These are phyloP conservation scores for Inga leiocalycina DNA, from an alignment of 306 rosid genomes.

Conservation along the genomic window DNA sequence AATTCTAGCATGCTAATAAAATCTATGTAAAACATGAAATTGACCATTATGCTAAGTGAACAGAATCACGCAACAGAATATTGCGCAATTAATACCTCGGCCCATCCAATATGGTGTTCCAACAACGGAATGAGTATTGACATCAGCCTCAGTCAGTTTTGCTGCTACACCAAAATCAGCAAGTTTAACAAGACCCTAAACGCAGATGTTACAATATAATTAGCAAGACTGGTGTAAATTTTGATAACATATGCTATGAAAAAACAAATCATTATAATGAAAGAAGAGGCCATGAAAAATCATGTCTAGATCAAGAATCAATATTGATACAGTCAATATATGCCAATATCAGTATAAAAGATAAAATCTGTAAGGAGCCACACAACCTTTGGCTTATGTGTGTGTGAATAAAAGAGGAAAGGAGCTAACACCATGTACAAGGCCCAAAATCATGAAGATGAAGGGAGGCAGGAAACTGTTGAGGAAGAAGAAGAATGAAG, in stretches of 20 bases:
- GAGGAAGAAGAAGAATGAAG: neutral
- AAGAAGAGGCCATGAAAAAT: neutral
- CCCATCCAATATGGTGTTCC: slow-evolving; percentile 99
- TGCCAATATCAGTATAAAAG: neutral
- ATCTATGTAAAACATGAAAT: slow-evolving; percentile 11
- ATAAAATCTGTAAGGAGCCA: neutral
- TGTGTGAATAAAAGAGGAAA: neutral
- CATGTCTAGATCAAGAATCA: neutral
- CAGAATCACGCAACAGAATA: slow-evolving; percentile 13
- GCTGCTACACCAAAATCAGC: slow-evolving; percentile 99
- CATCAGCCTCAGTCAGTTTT: slow-evolving; percentile 93
- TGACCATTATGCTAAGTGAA: slow-evolving; percentile 9
- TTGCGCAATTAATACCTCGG: slow-evolving; percentile 64
- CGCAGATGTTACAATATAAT: slow-evolving; percentile 3
- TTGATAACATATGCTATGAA: neutral
- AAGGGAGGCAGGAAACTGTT: neutral
- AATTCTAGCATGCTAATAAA: neutral
- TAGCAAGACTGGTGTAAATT: neutral
- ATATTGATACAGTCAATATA: neutral
- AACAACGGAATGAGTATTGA: slow-evolving; percentile 96
- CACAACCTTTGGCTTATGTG: neutral
- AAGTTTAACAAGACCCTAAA: slow-evolving; percentile 96
- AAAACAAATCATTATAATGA: neutral
- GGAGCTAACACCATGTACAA: neutral
- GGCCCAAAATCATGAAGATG: neutral